These are phyloP conservation scores for Fusarium graminum DNA, from an alignment of 2,329 filamentous ascomycete genomes.

Conservation along the genomic window DNA sequence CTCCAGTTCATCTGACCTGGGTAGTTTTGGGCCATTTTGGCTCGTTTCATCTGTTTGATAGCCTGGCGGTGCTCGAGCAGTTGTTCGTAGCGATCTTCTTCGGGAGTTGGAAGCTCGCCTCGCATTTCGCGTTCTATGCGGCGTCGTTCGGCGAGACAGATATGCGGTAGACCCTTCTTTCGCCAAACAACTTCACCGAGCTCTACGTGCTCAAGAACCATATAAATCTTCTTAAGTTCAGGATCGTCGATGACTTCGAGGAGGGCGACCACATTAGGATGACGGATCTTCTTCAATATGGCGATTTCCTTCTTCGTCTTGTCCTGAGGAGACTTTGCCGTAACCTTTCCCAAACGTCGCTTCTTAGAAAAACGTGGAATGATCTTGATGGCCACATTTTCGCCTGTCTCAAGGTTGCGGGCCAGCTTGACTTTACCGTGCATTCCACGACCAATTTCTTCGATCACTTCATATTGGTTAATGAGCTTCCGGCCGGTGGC, in stretches of 20 bases:
- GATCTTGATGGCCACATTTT: slow-evolving; percentile 97
- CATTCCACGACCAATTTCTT: slow-evolving; percentile 94
- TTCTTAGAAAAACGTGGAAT: slow-evolving; percentile 96
- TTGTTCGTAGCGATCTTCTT: slow-evolving; percentile 72
- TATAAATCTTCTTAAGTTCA: slow-evolving; percentile 96
- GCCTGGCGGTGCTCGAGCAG: slow-evolving; percentile 70
- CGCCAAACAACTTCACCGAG: slow-evolving; percentile 95
- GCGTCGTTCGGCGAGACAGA: slow-evolving; percentile 84
- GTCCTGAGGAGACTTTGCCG: slow-evolving; percentile 73
- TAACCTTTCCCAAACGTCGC: slow-evolving; percentile 87
- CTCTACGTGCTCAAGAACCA: slow-evolving; percentile 95
- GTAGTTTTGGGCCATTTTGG: slow-evolving; percentile 64
- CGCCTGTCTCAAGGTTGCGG: slow-evolving; percentile 79
- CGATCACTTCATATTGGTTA: slow-evolving; percentile 97
- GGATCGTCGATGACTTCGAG: slow-evolving; percentile 98
- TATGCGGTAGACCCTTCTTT: slow-evolving; percentile 85
- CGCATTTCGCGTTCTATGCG: slow-evolving; percentile 80
- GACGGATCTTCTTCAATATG: slow-evolving; percentile 97
- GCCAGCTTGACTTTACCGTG: slow-evolving; percentile 98
- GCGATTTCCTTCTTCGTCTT: slow-evolving; percentile 97
- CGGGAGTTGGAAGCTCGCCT: slow-evolving; percentile 68
- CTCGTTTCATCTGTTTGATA: slow-evolving; percentile 68
- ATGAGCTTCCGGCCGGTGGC: slow-evolving; percentile 94
- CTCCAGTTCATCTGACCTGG: slow-evolving; percentile 80
- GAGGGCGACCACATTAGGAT: slow-evolving; percentile 95